Conservation (phyloP, 2,329 filamentous ascomycete species). For the Colletotrichum melonis region DNA sequence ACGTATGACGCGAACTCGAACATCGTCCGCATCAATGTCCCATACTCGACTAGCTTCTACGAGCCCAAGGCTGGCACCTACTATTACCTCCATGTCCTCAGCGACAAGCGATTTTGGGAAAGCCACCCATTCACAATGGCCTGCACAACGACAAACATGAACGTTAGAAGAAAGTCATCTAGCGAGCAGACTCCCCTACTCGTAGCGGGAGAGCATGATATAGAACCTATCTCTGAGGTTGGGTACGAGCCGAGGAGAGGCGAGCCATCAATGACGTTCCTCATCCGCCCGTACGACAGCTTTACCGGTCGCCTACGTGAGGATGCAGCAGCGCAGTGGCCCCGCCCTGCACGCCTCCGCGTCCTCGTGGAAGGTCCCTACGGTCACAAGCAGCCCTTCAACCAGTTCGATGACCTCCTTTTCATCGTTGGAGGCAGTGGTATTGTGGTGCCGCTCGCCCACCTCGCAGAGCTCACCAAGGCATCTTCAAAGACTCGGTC, state of each 20-base stretch:
- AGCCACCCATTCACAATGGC: conserved; percentile 63
- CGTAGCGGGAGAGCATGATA: conserved; percentile 24
- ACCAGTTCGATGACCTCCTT: conserved; percentile 51
- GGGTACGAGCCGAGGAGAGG: conserved; percentile 15
- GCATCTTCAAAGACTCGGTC: conserved; percentile 34
- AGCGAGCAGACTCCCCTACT: conserved; percentile 49
- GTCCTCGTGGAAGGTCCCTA: conserved; percentile 59
- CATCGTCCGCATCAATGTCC: conserved; percentile 54
- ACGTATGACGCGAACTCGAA: conserved; percentile 52
- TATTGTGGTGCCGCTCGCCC: conserved; percentile 54
- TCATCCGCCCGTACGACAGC: conserved; percentile 58
- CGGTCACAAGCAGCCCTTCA: conserved; percentile 51
- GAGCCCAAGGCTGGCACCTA: conserved; percentile 53
- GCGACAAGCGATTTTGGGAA: conserved; percentile 56
- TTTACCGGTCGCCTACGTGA: conserved; percentile 53
- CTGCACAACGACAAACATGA: conserved; percentile 34
- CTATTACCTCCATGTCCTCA: conserved; percentile 58
- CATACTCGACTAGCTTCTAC: conserved; percentile 47
- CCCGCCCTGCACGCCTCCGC: conserved; percentile 42
- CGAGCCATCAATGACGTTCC: conserved; percentile 49
- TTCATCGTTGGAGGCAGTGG: conserved; percentile 60
- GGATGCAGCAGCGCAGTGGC: conserved; percentile 41
- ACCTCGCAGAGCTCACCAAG: conserved; percentile 45
- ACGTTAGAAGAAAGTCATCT: conserved; percentile 35
- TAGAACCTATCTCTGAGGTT: conserved; percentile 24